A percentile compares a stretch with the other conserved stretches of the same genome.
phyloP scores from a whole-genome alignment of 495 filamentous ascomycete genomes.

The Apodospora peruviana region DNA sequence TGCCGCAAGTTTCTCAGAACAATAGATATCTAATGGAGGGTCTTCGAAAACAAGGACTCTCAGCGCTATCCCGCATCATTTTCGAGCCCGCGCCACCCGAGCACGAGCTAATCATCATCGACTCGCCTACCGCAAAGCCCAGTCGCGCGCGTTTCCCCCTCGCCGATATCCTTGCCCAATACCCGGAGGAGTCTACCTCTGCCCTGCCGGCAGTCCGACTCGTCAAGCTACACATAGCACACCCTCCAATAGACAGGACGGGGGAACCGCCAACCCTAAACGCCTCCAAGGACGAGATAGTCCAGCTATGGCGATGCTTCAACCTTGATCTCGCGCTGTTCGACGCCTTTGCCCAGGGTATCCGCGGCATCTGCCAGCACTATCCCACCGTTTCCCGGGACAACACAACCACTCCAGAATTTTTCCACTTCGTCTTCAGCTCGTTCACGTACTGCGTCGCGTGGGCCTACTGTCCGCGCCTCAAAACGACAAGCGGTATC shows the following conservation, averaged over 20 bases:
- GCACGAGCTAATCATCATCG: not conserved
- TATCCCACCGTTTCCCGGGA: not conserved
- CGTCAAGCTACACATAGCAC: not conserved
- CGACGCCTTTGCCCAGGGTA: not conserved
- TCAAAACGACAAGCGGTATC: not conserved
- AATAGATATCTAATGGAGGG: too few relatives aligned
- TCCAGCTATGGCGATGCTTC: not conserved
- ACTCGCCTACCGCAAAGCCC: not conserved
- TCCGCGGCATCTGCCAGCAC: not conserved
- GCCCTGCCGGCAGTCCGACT: not conserved
- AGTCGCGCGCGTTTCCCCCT: not conserved
- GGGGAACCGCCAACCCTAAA: not conserved
- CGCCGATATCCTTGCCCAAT: not conserved
- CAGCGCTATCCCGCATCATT: not conserved
- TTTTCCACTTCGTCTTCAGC: not conserved
- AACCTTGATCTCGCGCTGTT: not conserved
- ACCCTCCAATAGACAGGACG: not conserved
- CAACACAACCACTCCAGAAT: not conserved
- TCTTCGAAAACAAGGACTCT: not conserved
- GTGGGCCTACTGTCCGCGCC: not conserved
- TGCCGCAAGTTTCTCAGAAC: too few relatives aligned
- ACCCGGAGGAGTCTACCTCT: not conserved
- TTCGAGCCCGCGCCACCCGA: not conserved
- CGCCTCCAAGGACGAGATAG: not conserved
- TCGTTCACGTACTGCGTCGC: not conserved